These are phyloP conservation scores for Arbutus unedo DNA, from an alignment of 148 eudicot species.

Conservation along the genomic window DNA sequence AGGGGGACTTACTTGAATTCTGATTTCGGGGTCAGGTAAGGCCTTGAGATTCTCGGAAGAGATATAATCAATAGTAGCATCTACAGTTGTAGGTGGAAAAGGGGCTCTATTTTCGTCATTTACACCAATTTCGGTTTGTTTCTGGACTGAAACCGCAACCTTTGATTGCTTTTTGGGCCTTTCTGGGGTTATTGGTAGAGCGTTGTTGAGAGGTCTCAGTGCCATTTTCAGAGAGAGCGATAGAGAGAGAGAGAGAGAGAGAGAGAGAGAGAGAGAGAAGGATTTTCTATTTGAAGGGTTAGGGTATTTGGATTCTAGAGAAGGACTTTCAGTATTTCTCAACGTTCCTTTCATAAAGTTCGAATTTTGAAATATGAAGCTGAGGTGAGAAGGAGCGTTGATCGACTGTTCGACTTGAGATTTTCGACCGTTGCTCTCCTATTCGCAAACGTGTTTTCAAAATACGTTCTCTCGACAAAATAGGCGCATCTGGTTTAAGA, in stretches of 20 bases:
- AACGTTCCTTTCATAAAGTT: background rate
- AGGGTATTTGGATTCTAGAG: background rate
- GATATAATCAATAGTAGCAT: conserved; percentile 60
- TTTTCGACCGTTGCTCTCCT: too few species aligned
- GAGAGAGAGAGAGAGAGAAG: background rate
- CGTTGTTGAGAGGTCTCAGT: conserved; percentile 53
- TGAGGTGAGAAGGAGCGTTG: background rate
- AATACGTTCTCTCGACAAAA: too few species aligned
- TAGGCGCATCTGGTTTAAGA: too few species aligned
- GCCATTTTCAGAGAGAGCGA: conserved; percentile 36
- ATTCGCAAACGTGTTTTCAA: too few species aligned
- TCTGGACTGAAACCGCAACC: conserved; percentile 25
- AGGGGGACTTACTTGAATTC: conserved; percentile 46
- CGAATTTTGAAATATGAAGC: conserved; percentile 5
- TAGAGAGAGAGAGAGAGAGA: background rate
- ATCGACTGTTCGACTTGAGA: too few species aligned
- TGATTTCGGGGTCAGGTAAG: conserved; percentile 54
- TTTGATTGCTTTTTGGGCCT: conserved; percentile 54
- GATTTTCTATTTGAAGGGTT: too few species aligned
- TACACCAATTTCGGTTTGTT: conserved; percentile 28
- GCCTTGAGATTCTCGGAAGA: conserved; percentile 67
- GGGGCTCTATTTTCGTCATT: conserved; percentile 57
- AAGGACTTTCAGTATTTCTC: background rate
- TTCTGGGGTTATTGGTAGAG: conserved; percentile 43
- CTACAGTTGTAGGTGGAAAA: conserved; percentile 21